A percentile compares a stretch with the other conserved stretches of the same genome.
These are phyloP conservation scores for Circinella umbellata DNA, from an alignment of 371 early-diverging fungal species.

Conservation along the genomic window DNA sequence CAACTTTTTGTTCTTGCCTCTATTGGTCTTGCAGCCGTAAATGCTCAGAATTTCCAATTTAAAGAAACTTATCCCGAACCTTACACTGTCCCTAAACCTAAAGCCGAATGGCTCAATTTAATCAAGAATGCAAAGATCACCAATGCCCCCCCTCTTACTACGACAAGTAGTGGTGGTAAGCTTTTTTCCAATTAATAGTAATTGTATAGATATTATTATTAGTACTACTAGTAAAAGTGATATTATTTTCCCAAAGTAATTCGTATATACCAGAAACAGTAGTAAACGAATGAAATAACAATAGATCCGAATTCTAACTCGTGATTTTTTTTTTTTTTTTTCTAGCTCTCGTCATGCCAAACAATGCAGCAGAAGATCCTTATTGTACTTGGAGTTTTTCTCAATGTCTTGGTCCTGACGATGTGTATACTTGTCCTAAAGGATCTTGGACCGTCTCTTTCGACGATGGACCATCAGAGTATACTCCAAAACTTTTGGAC, in stretches of 20 bases:
- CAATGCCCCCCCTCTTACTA: conserved; percentile 33
- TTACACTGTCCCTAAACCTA: conserved; percentile 35
- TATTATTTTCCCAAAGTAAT: neutral
- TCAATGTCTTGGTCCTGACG: conserved; percentile 49
- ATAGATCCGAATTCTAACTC: neutral
- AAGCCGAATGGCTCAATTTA: conserved; percentile 50
- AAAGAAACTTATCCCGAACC: conserved; percentile 40
- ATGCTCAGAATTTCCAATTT: conserved; percentile 33
- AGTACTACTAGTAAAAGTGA: no score
- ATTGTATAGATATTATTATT: no score
- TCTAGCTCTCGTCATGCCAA: conserved; percentile 33
- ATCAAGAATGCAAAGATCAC: conserved; percentile 40
- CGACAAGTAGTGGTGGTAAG: conserved; percentile 17
- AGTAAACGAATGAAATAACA: no score
- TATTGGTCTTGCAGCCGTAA: neutral
- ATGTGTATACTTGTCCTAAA: conserved; percentile 43
- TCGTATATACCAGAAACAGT: neutral
- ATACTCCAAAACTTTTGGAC: conserved; percentile 52
- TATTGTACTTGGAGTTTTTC: conserved; percentile 62
- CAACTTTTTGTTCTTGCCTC: neutral
- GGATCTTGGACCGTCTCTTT: conserved; percentile 25
- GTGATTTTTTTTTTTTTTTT: neutral
- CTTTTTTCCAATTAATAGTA: neutral
- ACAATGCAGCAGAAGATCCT: conserved; percentile 28
- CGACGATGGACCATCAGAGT: conserved; percentile 46